Evolutionary conservation across 2,329 filamentous ascomycete genomes (phyloP), one percentile per base, ranked within the genome.

Genomic region (Huntiella bhutanensis): DNA sequence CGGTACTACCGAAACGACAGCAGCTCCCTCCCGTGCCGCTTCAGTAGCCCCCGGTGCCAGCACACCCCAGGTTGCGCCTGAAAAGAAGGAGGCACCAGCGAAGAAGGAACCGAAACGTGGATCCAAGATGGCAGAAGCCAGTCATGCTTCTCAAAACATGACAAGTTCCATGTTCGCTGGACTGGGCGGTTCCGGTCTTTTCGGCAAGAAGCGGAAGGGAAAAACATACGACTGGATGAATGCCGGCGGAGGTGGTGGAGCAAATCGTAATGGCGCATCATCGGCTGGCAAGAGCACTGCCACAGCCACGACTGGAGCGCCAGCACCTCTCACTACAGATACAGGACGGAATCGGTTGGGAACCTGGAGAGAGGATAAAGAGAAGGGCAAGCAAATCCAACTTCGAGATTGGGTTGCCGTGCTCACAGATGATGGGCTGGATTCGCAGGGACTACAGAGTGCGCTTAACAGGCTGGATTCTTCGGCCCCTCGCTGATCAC

Each of bases 101-200:
- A 95, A 95, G 68, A 95, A 95, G 64, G 86, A 94, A 59, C 84
- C 80, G 60, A 81, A 78, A 52, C 71, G 80, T 53, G 73, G 77
- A n/a, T 79, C 84, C 50, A 83, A 82, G 54, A 73, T 79, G 16
- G 81, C 77, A 0, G 84, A 92, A 56, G 80, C 80, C 13, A 82
- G 80, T 53, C 85, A 88, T 53, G 76, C 78, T 16, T 82, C 80
- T 52, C 85, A 88, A 19, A 94, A 95, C 58, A 70, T 77, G 47
- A 94, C 87, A 0, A 83, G 83, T 46, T 77, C 75, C 51, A 73
- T 85, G 65, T 83, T 83, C 51, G 64, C 67, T 0, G 68, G 71
- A 1, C 70, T 86, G 38, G 80, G 80, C 47, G 69, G 72, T 55
- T 70, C 73, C 58, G 73, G 74, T 4, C 55, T 70, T 1, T 70